Percentiles rank a stretch among this genome's conserved stretches.
Conservation (phyloP, 108 stramenopile species). For the Fistulifera solaris region DNA sequence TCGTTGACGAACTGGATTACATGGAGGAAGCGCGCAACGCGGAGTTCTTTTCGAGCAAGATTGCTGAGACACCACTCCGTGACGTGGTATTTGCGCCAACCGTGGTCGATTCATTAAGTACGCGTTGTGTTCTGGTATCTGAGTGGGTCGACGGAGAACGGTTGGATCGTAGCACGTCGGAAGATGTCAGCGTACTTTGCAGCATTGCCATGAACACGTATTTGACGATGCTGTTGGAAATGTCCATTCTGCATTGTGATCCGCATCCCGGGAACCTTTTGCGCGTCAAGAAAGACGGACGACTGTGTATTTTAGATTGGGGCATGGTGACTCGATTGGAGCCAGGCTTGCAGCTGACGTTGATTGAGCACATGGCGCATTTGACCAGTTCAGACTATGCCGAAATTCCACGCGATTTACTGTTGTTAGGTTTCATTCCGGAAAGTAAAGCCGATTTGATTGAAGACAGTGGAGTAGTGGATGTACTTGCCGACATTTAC, state of each 20-base stretch:
- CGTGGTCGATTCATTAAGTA: constrained; percentile 59
- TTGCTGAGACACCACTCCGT: constrained; percentile 51
- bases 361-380: constrained; percentile 95
- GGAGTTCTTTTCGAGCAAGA: constrained; percentile 50
- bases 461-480: constrained; percentile 79
- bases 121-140: constrained; percentile 76
- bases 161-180: constrained; percentile 61
- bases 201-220: constrained; percentile 88
- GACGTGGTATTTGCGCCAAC: constrained; percentile 77
- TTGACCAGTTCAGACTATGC: constrained; percentile 86
- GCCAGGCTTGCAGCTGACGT: constrained; percentile 66
- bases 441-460: constrained; percentile 63
- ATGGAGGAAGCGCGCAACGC: constrained; percentile 83
- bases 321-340: constrained; percentile 90
- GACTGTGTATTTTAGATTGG: constrained; percentile 91
- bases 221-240: constrained; percentile 78
- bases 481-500: constrained; percentile 83
- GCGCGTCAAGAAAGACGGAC: constrained; percentile 73
- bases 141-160: constrained; percentile 93
- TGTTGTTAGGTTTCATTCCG: constrained; percentile 86
- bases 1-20: constrained; percentile 95
- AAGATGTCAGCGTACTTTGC: constrained; percentile 72
- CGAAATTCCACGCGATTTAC: constrained; percentile 82
- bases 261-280: constrained; percentile 46
- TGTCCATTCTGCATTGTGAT: constrained; percentile 57